Percentiles rank a stretch among this genome's conserved stretches.
These are phyloP conservation scores for Isatis tinctoria DNA, from an alignment of 345 rosid genomes.

Conservation along the genomic window DNA sequence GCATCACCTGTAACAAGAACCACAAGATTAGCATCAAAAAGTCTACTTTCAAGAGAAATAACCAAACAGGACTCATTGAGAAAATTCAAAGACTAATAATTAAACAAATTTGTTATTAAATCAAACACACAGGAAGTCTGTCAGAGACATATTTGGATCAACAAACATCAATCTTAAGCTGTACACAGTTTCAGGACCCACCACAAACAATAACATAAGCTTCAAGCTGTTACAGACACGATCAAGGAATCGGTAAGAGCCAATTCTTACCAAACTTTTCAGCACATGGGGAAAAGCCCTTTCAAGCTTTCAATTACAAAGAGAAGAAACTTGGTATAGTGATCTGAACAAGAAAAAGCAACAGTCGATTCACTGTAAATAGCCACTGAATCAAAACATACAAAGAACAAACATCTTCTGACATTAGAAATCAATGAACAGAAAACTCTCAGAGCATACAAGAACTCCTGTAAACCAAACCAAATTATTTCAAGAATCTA, in stretches of 20 bases:
- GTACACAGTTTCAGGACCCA: not conserved
- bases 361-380: constrained; percentile 17
- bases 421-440: not conserved
- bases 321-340: constrained; percentile 9
- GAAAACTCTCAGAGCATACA: not conserved
- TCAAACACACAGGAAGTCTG: not conserved
- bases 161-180: not conserved
- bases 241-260: not conserved
- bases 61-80: not conserved
- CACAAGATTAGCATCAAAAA: not conserved
- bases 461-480: not conserved
- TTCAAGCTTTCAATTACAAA: not conserved
- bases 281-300: not conserved
- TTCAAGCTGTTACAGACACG: not conserved
- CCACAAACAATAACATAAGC: not conserved
- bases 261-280: not conserved
- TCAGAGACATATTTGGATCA: not conserved
- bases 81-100: not conserved
- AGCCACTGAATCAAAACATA: not conserved
- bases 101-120: not conserved
- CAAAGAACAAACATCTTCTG: not conserved
- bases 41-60: not conserved
- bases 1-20: constrained; percentile 78
- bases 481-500: not conserved
- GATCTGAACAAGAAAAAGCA: not conserved